phyloP scores from a whole-genome alignment of 257 asterid genomes.

The Jacaranda mimosifolia region DNA sequence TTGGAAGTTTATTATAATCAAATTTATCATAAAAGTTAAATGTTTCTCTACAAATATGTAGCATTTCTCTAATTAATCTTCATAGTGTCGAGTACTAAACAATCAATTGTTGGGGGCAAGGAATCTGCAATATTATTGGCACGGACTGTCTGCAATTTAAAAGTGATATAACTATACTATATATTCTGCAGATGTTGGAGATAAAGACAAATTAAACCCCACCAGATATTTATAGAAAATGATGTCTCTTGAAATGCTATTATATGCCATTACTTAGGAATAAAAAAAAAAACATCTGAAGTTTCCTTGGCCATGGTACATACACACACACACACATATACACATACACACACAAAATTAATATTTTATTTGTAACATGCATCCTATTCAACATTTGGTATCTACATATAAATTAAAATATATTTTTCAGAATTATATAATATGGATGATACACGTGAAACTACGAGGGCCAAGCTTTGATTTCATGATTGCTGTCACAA shows the following conservation, averaged over 20 bases:
- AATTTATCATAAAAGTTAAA: no score
- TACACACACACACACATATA: no score
- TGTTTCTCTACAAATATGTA: background rate
- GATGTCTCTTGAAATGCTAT: background rate
- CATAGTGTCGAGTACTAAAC: no score
- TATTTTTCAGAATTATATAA: background rate
- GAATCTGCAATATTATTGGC: background rate
- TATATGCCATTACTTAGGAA: background rate
- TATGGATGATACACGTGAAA: slow-evolving; percentile 1
- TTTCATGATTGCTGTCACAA: slow-evolving; percentile 11
- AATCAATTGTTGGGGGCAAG: background rate
- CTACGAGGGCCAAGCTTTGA: background rate
- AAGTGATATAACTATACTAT: no score
- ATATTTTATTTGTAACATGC: background rate
- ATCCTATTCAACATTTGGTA: background rate
- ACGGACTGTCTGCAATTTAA: background rate
- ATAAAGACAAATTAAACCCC: background rate
- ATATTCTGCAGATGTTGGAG: background rate
- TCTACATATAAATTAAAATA: background rate
- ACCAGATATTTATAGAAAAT: background rate
- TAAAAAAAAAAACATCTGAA: background rate
- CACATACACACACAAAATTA: no score
- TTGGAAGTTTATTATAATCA: no score
- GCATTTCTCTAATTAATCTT: background rate
- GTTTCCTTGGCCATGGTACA: no score